Base-by-base conservation (phyloP, 1,284 basidiomycete genomes). In the Coriolopsis trogii region DNA sequence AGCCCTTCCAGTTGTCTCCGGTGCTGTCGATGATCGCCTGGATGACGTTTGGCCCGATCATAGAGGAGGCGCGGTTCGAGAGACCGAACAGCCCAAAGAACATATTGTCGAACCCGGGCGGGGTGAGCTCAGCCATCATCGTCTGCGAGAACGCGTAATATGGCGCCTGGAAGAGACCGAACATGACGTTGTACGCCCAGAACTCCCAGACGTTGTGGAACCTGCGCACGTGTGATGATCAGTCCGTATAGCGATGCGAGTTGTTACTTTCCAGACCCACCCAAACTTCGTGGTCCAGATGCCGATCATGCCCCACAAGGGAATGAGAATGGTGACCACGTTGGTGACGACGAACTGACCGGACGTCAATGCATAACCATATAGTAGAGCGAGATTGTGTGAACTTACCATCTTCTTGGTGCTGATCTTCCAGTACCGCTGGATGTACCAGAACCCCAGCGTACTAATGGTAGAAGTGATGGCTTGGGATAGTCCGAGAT, bases 181-280 rank as follows among this genome's bases (percentile, higher is more conserved):
- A 91, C n/a, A 89, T 78, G 41, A 89, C 78, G 62, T 90, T 91
- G 70, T 91, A 90, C 31, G 80, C 81, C 87, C 88, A 93, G 70
- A 91, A 92, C 63, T 93, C 91, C 90, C 90, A 92, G 21, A 67
- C 79, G 57, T 91, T 90, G 66, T 92, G 90, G 68, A 91, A 91
- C 0, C 86, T 87, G 44, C 21, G 23, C 4, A 6, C n/a, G 5
- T 41, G 49, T 40, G 41, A 9, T 7, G 21, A 16, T 20, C 23
- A 25, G 18, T 63, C 49, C 41, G 52, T 23, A 50, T 53, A 39
- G 56, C 42, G 42, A 49, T 47, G 12, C 5, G 1, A 4, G 31
- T n/a, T n/a, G n/a, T n/a, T n/a, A n/a, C n/a, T n/a, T n/a, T n/a
- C n/a, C n/a, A n/a, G n/a, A n/a, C n/a, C n/a, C n/a, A 85, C 80